phyloP scores from a whole-genome alignment of 23 red algal species.

The Pyropia yezoensis region DNA sequence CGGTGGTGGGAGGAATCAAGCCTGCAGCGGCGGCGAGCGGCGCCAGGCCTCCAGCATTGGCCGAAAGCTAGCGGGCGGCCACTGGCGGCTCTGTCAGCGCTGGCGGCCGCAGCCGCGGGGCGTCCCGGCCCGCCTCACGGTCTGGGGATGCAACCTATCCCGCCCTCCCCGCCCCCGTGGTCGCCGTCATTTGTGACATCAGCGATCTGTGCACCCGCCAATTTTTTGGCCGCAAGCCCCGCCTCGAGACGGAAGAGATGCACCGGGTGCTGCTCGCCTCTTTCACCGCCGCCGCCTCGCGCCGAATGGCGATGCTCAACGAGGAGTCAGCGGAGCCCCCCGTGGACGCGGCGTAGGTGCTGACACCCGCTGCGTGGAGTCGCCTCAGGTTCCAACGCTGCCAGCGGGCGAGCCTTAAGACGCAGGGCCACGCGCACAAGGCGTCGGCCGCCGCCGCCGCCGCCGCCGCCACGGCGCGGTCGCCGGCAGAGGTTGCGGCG shows the following conservation, averaged over 20 bases:
- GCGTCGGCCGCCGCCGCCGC: too few relatives aligned
- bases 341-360: conserved; percentile 16
- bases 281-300: conserved; percentile 17
- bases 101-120: too few relatives aligned
- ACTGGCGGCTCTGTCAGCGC: too few relatives aligned
- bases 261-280: conserved; percentile 19
- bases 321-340: conserved; percentile 13
- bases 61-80: too few relatives aligned
- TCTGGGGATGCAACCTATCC: not conserved
- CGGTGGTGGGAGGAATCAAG: too few relatives aligned
- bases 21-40: too few relatives aligned
- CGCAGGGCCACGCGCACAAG: conserved; percentile 17
- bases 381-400: conserved; percentile 12
- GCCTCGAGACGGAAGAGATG: conserved; percentile 17
- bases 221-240: conserved; percentile 37
- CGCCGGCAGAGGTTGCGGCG: too few relatives aligned
- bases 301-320: conserved; percentile 18
- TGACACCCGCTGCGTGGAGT: conserved; percentile 17
- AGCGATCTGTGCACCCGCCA: conserved; percentile 21
- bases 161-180: conserved; percentile 2
- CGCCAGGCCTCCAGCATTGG: too few relatives aligned
- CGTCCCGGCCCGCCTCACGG: too few relatives aligned
- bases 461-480: too few relatives aligned
- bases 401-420: conserved; percentile 24
- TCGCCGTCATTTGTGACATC: conserved; percentile 7